Percentiles rank a stretch among this genome's conserved stretches.
These are phyloP conservation scores for Drechmeria coniospora DNA, from an alignment of 2,329 filamentous ascomycete species.

Conservation along the genomic window DNA sequence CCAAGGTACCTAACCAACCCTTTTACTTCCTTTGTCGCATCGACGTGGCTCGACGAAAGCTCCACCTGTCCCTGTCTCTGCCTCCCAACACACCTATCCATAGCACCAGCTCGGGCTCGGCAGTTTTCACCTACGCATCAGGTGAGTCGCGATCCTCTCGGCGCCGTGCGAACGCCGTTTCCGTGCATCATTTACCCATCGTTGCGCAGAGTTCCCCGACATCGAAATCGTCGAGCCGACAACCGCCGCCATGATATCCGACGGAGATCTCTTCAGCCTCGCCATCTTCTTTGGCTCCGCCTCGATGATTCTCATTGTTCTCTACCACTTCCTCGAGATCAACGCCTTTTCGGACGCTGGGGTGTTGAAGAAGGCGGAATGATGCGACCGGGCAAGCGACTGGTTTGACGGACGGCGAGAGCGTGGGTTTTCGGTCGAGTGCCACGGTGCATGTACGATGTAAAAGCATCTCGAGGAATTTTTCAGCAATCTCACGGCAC, in stretches of 20 bases:
- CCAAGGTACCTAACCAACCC: too few species aligned
- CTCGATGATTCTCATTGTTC: conserved; percentile 80
- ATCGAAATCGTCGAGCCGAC: conserved; percentile 2
- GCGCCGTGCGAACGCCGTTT: too few species aligned
- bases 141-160: too few species aligned
- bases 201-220: too few species aligned
- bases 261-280: conserved; percentile 77
- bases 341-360: conserved; percentile 38
- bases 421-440: neutral
- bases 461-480: neutral
- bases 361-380: conserved; percentile 3
- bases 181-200: too few species aligned
- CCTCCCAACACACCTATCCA: neutral
- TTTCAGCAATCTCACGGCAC: neutral
- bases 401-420: neutral
- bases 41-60: conserved; percentile 3
- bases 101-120: too few species aligned
- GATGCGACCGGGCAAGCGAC: neutral
- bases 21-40: too few species aligned
- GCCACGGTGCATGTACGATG: neutral
- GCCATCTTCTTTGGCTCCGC: conserved; percentile 84
- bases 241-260: conserved; percentile 68
- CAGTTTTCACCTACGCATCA: too few species aligned
- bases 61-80: conserved; percentile 8
- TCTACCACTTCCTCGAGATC: conserved; percentile 94